Evolutionary conservation across 2,329 filamentous ascomycete genomes (phyloP), one percentile per base, ranked within the genome.

Genomic region (Metarhizium robertsii): DNA sequence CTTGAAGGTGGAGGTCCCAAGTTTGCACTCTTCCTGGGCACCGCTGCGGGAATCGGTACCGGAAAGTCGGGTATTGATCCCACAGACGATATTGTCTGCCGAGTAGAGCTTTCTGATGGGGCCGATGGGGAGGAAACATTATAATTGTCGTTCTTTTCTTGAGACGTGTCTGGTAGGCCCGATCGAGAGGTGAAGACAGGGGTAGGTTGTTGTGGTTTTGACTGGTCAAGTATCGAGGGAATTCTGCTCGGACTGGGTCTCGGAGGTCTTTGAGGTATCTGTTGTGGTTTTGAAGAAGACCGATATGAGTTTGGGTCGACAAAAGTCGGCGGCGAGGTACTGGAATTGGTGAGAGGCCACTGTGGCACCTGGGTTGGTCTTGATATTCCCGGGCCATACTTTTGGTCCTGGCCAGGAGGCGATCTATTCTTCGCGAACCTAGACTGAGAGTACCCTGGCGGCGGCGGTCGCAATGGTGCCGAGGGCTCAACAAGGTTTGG

Each of bases 31-130:
- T 76, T 74, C 55, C 80, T 71, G 2, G 69, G 68, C 25, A 65
- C 53, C 57, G 61, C 52, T 62, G 63, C 36, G 40, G 61, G 40
- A 55, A 62, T 54, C 56, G 78, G 77, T 7, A 79, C 61, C 3
- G 79, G 79, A 55, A 83, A 81, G 58, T 86, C 82, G 4, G 82
- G 80, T 57, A 85, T 82, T 3, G 81, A 78, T 38, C 75, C 81
- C 18, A 77, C 61, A 4, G 78, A 80, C 1, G 80, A 82, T 14
- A 71, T 70, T n/a, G 79, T 75, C 46, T 79, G 79, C 45, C 75
- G 70, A 4, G 72, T 75, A 3, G 78, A 77, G 6, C 74, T 72
- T 1, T 77, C 78, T 52, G 77, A 73, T 2, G 77, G 74, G 5
- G 75, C 78, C 51, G 77, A 73, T 1, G 77, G 74, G 5, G 75